A percentile compares a stretch with the other conserved stretches of the same genome.
Evolutionary conservation across 257 asterid genomes (phyloP).

Genomic region (Orobanche coerulescens): DNA sequence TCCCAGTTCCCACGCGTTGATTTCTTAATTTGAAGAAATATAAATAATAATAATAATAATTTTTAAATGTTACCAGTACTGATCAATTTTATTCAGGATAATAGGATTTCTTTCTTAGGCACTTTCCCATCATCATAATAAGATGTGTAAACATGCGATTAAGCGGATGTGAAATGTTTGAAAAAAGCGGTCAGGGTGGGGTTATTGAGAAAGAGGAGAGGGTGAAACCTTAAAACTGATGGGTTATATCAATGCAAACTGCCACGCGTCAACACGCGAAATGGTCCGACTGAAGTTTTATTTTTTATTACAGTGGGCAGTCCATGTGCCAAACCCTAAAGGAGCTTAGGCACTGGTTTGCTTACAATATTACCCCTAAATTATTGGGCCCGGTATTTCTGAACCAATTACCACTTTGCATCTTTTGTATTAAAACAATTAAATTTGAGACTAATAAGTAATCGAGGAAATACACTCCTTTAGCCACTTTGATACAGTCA

Average conservation of each 20-base stretch:
- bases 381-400: not conserved
- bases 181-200: not conserved
- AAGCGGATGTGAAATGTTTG: not conserved
- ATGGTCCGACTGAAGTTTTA: constrained; percentile 17
- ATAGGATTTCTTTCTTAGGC: too few relatives aligned
- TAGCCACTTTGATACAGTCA: too few relatives aligned
- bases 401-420: not conserved
- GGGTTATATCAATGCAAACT: constrained; percentile 23
- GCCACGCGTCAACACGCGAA: constrained; percentile 31
- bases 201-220: not conserved
- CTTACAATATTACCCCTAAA: not conserved
- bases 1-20: too few relatives aligned
- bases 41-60: too few relatives aligned
- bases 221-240: constrained; percentile 33
- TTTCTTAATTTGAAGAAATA: too few relatives aligned
- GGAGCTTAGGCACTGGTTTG: constrained; percentile 6
- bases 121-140: not conserved
- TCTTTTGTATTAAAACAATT: too few relatives aligned
- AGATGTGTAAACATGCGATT: constrained; percentile 8
- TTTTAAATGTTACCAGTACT: too few relatives aligned
- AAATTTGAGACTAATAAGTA: too few relatives aligned
- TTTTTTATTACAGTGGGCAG: not conserved
- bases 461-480: too few relatives aligned
- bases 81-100: too few relatives aligned
- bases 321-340: constrained; percentile 17